Percentiles rank a stretch among this genome's conserved stretches.
phyloP scores from a whole-genome alignment of 108 stramenopile genomes.

The Skeletonema grethae region DNA sequence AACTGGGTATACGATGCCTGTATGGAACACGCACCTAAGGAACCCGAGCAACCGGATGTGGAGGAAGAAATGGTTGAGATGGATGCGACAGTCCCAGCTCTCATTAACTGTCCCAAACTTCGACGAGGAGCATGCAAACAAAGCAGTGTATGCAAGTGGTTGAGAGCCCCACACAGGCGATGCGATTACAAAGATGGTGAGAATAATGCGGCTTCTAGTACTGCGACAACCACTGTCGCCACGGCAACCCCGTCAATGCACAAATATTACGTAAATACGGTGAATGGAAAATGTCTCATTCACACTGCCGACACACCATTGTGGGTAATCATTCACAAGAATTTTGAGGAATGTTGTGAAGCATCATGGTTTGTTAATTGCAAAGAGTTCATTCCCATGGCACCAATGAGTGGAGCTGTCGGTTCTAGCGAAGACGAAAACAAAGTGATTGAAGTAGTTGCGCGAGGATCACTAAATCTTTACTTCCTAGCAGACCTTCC shows the following conservation, averaged over 20 bases:
- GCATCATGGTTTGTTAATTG: constrained; percentile 1
- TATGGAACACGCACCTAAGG: background rate
- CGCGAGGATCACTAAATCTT: background rate
- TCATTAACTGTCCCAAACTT: background rate
- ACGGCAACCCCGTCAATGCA: background rate
- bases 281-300: background rate
- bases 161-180: background rate
- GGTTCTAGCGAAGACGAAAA: background rate
- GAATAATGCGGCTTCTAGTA: background rate
- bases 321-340: background rate
- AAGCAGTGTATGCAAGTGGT: background rate
- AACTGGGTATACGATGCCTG: background rate
- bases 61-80: background rate
- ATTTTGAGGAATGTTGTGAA: background rate
- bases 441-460: background rate
- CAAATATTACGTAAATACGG: background rate
- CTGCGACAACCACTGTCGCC: background rate
- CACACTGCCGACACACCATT: background rate
- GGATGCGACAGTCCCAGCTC: background rate
- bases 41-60: background rate
- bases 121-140: background rate
- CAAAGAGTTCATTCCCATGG: background rate
- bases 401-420: background rate
- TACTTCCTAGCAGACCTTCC: background rate
- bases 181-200: background rate